Conservation (phyloP, 2,329 filamentous ascomycete species). For the Sclerotinia trifoliorum region DNA sequence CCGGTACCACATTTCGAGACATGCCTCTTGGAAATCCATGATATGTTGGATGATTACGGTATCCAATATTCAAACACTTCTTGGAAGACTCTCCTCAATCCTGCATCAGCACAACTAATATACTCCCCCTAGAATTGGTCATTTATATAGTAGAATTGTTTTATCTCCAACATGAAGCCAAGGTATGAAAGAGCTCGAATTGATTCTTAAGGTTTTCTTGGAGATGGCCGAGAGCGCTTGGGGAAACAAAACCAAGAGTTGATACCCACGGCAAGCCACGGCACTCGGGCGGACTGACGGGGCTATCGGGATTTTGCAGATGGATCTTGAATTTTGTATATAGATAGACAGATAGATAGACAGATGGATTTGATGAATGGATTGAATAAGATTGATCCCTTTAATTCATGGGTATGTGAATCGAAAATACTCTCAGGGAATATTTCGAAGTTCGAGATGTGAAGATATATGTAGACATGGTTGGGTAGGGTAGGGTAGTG, state of each 20-base stretch:
- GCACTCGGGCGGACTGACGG: constrained; percentile 1
- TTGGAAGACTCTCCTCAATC: neutral
- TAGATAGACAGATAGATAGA: neutral
- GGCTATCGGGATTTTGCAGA: neutral
- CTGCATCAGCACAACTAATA: neutral
- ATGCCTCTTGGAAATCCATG: neutral
- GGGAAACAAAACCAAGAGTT: constrained; percentile 10
- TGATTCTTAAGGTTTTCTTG: constrained; percentile 1
- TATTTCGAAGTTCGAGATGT: neutral
- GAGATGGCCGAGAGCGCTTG: neutral
- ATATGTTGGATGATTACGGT: neutral
- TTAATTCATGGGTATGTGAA: neutral
- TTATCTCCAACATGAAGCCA: neutral
- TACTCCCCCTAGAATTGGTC: neutral
- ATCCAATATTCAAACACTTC: neutral
- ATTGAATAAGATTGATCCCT: neutral
- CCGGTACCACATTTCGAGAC: neutral
- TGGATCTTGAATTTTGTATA: neutral
- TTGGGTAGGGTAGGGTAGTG: neutral
- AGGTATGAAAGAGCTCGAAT: neutral
- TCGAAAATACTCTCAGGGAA: neutral
- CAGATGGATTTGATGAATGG: neutral
- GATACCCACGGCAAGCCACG: neutral
- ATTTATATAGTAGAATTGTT: neutral
- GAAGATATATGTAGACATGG: neutral